These are phyloP conservation scores for Pelargonium nanum DNA, from an alignment of 345 rosid species.

Conservation along the genomic window DNA sequence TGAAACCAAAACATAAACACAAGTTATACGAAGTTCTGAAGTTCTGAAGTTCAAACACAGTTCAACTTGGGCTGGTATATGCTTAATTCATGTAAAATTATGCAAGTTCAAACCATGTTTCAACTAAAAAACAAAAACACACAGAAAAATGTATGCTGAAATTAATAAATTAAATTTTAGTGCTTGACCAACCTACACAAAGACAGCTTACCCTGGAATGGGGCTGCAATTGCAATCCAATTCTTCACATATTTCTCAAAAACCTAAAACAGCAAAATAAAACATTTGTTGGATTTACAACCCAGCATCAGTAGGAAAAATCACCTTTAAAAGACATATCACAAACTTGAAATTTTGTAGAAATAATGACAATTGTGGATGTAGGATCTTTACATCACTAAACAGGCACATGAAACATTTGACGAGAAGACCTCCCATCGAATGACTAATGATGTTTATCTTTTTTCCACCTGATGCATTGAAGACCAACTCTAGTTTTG, in stretches of 20 bases:
- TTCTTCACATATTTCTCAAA: slow-evolving; percentile 83
- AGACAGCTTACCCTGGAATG: slow-evolving; percentile 57
- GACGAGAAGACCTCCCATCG: slow-evolving; percentile 92
- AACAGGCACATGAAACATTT: slow-evolving; percentile 89
- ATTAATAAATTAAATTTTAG: not conserved
- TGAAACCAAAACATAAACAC: not conserved
- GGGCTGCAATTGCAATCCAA: slow-evolving; percentile 96
- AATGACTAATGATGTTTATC: slow-evolving; percentile 78
- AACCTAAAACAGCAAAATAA: slow-evolving; percentile 31
- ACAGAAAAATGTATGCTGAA: not conserved
- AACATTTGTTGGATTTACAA: not conserved
- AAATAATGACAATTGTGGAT: not conserved
- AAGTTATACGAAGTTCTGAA: not conserved
- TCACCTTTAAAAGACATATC: not conserved
- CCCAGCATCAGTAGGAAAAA: not conserved
- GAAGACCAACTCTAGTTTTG: slow-evolving; percentile 54
- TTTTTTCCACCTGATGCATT: slow-evolving; percentile 81
- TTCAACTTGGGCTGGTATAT: too few species aligned
- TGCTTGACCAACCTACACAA: not conserved
- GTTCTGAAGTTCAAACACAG: too few species aligned
- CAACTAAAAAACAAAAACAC: too few species aligned
- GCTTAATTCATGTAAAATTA: too few species aligned
- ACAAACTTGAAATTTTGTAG: not conserved
- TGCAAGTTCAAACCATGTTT: too few species aligned
- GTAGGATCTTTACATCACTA: slow-evolving; percentile 42